These are phyloP conservation scores for Globisporangium camurandrum DNA, from an alignment of 352 stramenopile species.

Conservation along the genomic window DNA sequence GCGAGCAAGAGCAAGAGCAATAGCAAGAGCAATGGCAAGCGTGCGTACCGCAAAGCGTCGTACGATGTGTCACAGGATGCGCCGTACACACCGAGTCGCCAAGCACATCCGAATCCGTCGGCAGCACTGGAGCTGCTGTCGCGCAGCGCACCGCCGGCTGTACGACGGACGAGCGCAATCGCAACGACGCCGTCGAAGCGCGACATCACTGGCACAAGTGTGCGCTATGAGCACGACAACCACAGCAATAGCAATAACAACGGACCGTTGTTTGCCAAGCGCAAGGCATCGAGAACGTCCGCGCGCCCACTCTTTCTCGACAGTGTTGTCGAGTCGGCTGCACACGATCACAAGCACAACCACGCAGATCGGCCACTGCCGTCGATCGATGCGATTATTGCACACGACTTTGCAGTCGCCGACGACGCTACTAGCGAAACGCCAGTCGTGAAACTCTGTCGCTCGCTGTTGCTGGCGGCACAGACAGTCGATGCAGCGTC, in stretches of 20 bases:
- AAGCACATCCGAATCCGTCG: slow-evolving; percentile 2
- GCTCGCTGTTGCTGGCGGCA: slow-evolving; percentile 44
- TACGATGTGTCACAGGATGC: slow-evolving; percentile 13
- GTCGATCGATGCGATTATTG: slow-evolving; percentile 28
- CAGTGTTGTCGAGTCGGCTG: slow-evolving; percentile 18
- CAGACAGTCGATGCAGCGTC: slow-evolving; percentile 15
- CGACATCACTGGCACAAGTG: slow-evolving; percentile 11
- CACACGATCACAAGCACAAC: too few relatives aligned
- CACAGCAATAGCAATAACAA: too few relatives aligned
- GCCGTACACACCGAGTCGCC: slow-evolving; percentile 4
- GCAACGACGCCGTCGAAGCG: slow-evolving; percentile 22
- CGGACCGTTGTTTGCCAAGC: slow-evolving; percentile 24
- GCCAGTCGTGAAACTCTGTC: slow-evolving; percentile 41
- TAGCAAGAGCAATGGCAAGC: slow-evolving; percentile 5
- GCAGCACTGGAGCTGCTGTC: slow-evolving; percentile 47
- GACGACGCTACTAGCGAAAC: slow-evolving; percentile 6
- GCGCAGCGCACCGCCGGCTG: slow-evolving; percentile 33
- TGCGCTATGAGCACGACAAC: not conserved
- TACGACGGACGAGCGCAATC: slow-evolving; percentile 3
- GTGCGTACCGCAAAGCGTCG: slow-evolving; percentile 14
- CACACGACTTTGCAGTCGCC: slow-evolving; percentile 22
- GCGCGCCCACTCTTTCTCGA: slow-evolving; percentile 32
- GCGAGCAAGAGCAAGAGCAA: slow-evolving; percentile 1
- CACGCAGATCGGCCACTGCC: slow-evolving; percentile 14
- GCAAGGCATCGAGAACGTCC: slow-evolving; percentile 30